Evolutionary conservation across 805 yeast species (phyloP).

Genomic region (Kurtzmaniella cleridarum): DNA sequence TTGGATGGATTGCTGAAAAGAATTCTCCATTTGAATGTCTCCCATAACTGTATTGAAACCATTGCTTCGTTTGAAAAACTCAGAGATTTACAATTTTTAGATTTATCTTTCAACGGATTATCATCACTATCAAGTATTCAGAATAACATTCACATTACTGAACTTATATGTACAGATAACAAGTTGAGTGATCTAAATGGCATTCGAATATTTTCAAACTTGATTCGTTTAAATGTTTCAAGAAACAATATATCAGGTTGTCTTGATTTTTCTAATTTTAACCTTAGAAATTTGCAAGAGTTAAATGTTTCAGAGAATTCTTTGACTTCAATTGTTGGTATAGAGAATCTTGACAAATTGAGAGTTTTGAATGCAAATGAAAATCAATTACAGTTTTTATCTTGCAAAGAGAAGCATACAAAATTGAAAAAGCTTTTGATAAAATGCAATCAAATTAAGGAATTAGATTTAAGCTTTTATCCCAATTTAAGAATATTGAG

Average conservation of each 20-base stretch:
- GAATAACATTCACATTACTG: constrained; percentile 36
- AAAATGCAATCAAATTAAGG: constrained; percentile 30
- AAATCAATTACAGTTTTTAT: constrained; percentile 25
- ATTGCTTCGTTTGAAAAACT: constrained; percentile 37
- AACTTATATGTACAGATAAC: constrained; percentile 35
- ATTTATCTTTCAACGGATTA: constrained; percentile 34
- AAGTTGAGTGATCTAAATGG: constrained; percentile 30
- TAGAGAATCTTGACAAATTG: constrained; percentile 31
- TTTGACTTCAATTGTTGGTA: constrained; percentile 25
- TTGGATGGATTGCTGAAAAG: constrained; percentile 41
- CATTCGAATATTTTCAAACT: constrained; percentile 31
- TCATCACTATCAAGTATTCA: constrained; percentile 30
- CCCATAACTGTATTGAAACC: constrained; percentile 34
- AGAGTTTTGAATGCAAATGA: constrained; percentile 37
- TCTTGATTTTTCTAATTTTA: constrained; percentile 29
- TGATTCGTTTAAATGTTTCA: constrained; percentile 36
- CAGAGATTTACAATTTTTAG: constrained; percentile 37
- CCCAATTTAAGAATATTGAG: constrained; percentile 40
- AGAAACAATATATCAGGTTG: constrained; percentile 35
- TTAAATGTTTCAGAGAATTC: constrained; percentile 39
- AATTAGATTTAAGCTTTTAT: constrained; percentile 25
- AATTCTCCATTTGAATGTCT: constrained; percentile 33
- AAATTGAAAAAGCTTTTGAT: constrained; percentile 33
- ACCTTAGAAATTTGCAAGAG: constrained; percentile 38
- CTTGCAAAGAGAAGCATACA: constrained; percentile 16